Evolutionary conservation across 2,329 filamentous ascomycete species (phyloP).

Genomic region (Sodiomyces alkalinus): DNA sequence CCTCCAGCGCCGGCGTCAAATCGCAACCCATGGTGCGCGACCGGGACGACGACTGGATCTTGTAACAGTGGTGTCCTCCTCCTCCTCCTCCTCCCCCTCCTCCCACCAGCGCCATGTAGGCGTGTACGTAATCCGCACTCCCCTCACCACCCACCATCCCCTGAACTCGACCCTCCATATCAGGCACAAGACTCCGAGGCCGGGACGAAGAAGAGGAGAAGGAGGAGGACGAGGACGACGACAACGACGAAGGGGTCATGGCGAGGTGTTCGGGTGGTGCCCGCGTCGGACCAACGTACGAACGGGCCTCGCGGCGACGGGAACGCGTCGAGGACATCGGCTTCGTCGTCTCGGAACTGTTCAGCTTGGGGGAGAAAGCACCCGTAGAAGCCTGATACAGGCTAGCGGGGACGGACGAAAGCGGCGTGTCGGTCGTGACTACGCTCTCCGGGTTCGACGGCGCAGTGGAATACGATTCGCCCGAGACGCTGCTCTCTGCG

Average conservation of each 20-base stretch:
- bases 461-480: constrained; percentile 7
- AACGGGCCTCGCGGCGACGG: constrained; percentile 13
- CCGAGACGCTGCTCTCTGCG: constrained; percentile 1
- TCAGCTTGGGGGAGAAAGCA: constrained; percentile 1
- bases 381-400: constrained; percentile 4
- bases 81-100: constrained; percentile 14
- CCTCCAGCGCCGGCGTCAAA: constrained; percentile 5
- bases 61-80: constrained; percentile 13
- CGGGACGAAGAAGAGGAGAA: constrained; percentile 11
- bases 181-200: constrained; percentile 14
- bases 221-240: constrained; percentile 6
- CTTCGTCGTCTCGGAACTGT: too few relatives aligned
- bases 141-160: constrained; percentile 1
- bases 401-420: constrained; percentile 11
- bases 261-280: too few relatives aligned
- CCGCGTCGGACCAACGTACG: constrained; percentile 8
- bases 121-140: too few relatives aligned
- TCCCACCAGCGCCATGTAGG: constrained; percentile 3
- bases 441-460: constrained; percentile 14
- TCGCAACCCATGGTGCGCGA: constrained; percentile 18
- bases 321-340: constrained; percentile 13
- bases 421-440: constrained; percentile 12
- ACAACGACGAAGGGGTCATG: not conserved
- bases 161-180: constrained; percentile 11
- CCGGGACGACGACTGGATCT: constrained; percentile 21